Base-by-base conservation (phyloP, 2,329 filamentous ascomycete genomes). In the Geosmithia putterillii region DNA sequence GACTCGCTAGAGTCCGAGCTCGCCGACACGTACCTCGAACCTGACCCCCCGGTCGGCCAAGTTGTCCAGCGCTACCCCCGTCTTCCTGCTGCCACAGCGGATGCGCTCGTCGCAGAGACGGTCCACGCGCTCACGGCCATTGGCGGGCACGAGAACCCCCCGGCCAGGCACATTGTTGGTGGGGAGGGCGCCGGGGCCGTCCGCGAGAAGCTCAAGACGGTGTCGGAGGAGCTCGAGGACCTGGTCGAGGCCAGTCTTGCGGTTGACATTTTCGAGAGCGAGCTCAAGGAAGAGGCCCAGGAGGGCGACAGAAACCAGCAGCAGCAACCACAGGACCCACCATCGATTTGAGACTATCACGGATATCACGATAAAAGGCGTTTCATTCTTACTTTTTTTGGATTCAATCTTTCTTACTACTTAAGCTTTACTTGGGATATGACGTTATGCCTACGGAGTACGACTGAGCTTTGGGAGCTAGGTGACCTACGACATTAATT, bases 121-220 rank as follows among this genome's bases (percentile, higher is more conserved):
- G 85, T 96, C 0, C 83, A 94, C 59, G 89, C 90, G 1, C 71
- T 98, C 39, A 86, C 84, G 14, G 87, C 89, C 0, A 95, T 96
- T 52, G 92, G 88, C 1, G 92, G 90, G 0, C 89, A 95, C 58
- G 89, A 95, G 57, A 96, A 96, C 59, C 92, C 92, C 2, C 92
- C 92, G 0, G 86, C 88, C 1, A 73, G 92, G 25, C 90, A 96
- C 58, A 95, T 96, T 54, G 89, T 96, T 2, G 90, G 92, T 0
- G 79, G 83, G 44, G 92, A 96, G 60, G 90, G 86, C 1, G 83
- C 90, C 12, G 73, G 79, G 6, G 85, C 85, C 36, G 90, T 96
- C 35, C 94, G 90, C 60, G 92, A 96, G 64, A 96, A 96, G 65
- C 67, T 98, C 44, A 95, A 94, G 67, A 95, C 88, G 2, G 86